Evolutionary conservation across 345 rosid genomes (phyloP).

Genomic region (Hypericum perforatum): DNA sequence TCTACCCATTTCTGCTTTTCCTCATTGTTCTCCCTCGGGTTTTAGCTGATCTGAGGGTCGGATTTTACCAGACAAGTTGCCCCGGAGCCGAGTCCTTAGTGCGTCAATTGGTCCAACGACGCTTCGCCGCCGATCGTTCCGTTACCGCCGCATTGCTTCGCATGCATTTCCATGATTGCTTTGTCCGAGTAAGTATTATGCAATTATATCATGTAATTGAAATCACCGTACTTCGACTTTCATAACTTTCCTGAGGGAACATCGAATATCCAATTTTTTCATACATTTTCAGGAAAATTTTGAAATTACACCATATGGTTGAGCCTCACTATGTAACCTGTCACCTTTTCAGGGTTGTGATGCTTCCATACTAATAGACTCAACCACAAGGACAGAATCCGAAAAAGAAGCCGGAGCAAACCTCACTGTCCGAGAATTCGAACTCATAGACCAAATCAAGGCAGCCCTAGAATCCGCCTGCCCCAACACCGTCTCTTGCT

Average conservation of each 20-base stretch:
- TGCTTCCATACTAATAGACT: slow-evolving; percentile 62
- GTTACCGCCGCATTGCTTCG: slow-evolving; percentile 66
- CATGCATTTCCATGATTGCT: slow-evolving; percentile 85
- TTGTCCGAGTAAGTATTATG: slow-evolving; percentile 41
- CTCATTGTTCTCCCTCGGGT: slow-evolving; percentile 24
- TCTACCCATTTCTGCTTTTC: slow-evolving; percentile 8
- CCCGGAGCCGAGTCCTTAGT: slow-evolving; percentile 59
- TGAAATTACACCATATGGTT: too few species aligned
- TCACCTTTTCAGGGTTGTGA: slow-evolving; percentile 53
- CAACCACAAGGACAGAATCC: slow-evolving; percentile 29
- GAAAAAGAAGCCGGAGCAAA: slow-evolving; percentile 66
- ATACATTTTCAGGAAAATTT: too few species aligned
- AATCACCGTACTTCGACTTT: too few species aligned
- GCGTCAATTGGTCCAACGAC: slow-evolving; percentile 22
- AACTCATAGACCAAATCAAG: slow-evolving; percentile 53
- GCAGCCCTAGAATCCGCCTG: slow-evolving; percentile 41
- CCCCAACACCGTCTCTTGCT: slow-evolving; percentile 59
- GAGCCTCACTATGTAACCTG: background rate
- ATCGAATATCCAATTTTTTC: too few species aligned
- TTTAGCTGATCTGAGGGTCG: slow-evolving; percentile 38
- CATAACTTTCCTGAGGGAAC: too few species aligned
- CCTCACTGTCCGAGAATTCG: slow-evolving; percentile 49
- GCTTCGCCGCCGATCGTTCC: slow-evolving; percentile 32
- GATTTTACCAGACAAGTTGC: slow-evolving; percentile 48
- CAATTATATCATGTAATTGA: too few species aligned